A percentile compares a stretch with the other conserved stretches of the same genome.
phyloP scores from a whole-genome alignment of 352 stramenopile species.

The Globisporangium alternatum region DNA sequence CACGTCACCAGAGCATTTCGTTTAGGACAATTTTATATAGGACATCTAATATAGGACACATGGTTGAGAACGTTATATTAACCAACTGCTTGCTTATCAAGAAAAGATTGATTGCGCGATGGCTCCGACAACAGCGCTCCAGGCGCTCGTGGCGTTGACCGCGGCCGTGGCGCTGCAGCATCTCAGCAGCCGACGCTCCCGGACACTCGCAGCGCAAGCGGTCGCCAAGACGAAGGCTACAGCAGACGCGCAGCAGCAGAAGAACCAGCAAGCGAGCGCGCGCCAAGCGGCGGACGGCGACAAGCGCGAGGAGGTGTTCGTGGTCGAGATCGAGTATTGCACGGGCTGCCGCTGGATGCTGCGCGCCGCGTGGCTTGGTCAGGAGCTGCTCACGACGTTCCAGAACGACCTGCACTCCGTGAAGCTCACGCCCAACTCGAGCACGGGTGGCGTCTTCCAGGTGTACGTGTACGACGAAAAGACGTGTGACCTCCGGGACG shows the following conservation, averaged over 20 bases:
- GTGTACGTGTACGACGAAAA: constrained; percentile 49
- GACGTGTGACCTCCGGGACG: constrained; percentile 6
- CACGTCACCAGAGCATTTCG: too few species aligned
- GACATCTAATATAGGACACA: too few species aligned
- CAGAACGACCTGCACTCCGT: constrained; percentile 72
- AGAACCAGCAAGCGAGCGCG: background rate
- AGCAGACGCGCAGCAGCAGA: constrained; percentile 6
- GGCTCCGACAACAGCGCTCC: constrained; percentile 3
- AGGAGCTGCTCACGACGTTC: constrained; percentile 93
- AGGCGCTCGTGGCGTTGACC: constrained; percentile 26
- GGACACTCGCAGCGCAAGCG: background rate
- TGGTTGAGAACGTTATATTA: too few species aligned
- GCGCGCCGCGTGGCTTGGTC: constrained; percentile 83
- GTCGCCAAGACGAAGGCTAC: constrained; percentile 12
- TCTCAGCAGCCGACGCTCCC: constrained; percentile 23
- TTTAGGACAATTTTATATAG: too few species aligned
- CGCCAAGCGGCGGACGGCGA: background rate
- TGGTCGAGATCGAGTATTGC: constrained; percentile 92
- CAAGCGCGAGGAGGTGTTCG: constrained; percentile 32
- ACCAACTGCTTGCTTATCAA: too few species aligned
- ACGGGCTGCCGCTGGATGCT: constrained; percentile 90
- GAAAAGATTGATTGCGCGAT: background rate
- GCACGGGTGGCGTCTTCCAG: constrained; percentile 62
- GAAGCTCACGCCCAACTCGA: constrained; percentile 59
- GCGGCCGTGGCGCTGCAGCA: constrained; percentile 45